Base-by-base conservation (phyloP, 2,329 filamentous ascomycete species). In the Ophiostoma perfectum region DNA sequence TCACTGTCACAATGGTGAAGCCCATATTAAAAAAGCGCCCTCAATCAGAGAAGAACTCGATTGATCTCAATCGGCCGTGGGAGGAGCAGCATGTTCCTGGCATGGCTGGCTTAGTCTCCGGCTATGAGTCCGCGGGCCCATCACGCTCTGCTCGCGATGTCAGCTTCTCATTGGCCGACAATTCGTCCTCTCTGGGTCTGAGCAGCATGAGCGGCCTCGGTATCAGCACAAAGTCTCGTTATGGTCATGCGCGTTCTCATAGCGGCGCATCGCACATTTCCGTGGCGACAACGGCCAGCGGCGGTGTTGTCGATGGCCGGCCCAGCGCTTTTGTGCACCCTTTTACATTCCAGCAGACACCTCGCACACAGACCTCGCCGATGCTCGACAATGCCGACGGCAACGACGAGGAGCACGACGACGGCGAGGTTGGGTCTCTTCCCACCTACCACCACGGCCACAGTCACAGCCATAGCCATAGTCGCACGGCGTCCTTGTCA, bases 11-110 rank as follows among this genome's bases (percentile, higher is more conserved):
- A 72, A 79, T 80, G 70, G 83, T 86, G 71, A 88, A 87, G 77
- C 86, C 86, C 9, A 88, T 88, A 62, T 78, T 89, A 67, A 87
- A 87, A 76, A 88, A 87, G 75, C 75, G 84, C 70, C 78, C 81
- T 47, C 80, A 83, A 65, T 86, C 84, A 72, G 85, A 87, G 72
- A 87, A 87, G 78, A 87, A 82, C 74, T 88, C 86, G 63, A 77
- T 88, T 70, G 87, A 89, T 73, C 76, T 89, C 71, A 84, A 88
- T 74, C 82, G 86, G 62, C 80, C 81, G 27, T 86, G 84, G 81
- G 83, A 85, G 58, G 85, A 88, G 70, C 84, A 86, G 73, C 77
- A 80, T 70, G 77, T 75, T 58, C 77, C 74, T 64, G 76, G 76
- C 55, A 76, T 75, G 73, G 78, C 76, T 64, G 75, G 75, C 63